Conservation (phyloP, 108 stramenopile genomes). For the Aurantiochytrium sp. region DNA sequence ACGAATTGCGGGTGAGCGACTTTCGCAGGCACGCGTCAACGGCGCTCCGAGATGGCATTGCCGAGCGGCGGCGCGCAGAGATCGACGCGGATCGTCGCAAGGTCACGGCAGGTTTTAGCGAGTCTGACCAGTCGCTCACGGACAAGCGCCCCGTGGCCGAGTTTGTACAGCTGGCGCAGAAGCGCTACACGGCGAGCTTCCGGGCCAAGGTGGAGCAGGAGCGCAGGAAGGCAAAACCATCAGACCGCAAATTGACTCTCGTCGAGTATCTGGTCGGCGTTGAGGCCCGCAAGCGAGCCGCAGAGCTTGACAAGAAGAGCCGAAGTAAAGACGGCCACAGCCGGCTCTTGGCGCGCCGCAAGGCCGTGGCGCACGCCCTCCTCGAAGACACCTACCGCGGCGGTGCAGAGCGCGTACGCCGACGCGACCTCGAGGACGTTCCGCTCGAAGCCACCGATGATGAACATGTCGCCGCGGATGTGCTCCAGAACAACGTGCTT, state of each 20-base stretch:
- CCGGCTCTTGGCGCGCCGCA: background rate
- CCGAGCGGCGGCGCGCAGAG: background rate
- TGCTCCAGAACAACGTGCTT: background rate
- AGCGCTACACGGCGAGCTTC: background rate
- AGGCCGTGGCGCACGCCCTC: background rate
- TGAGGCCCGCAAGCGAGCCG: background rate
- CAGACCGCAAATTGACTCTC: slow-evolving; percentile 9
- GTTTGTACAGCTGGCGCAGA: background rate
- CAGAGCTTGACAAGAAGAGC: background rate
- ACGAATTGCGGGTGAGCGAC: background rate
- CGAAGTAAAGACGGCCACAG: background rate
- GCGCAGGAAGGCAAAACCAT: background rate
- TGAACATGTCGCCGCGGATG: background rate
- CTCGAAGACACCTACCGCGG: background rate
- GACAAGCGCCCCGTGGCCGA: background rate
- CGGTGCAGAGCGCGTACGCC: background rate
- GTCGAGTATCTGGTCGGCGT: slow-evolving; percentile 18
- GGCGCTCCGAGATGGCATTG: background rate
- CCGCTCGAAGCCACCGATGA: background rate
- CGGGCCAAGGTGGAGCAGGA: background rate
- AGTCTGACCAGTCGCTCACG: background rate
- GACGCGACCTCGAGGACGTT: background rate
- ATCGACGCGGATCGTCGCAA: background rate
- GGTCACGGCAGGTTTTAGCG: background rate
- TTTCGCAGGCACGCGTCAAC: background rate